Percentiles rank a stretch among this genome's conserved stretches.
Evolutionary conservation across 108 stramenopile species (phyloP).

Genomic region (Asterionellopsis glacialis): DNA sequence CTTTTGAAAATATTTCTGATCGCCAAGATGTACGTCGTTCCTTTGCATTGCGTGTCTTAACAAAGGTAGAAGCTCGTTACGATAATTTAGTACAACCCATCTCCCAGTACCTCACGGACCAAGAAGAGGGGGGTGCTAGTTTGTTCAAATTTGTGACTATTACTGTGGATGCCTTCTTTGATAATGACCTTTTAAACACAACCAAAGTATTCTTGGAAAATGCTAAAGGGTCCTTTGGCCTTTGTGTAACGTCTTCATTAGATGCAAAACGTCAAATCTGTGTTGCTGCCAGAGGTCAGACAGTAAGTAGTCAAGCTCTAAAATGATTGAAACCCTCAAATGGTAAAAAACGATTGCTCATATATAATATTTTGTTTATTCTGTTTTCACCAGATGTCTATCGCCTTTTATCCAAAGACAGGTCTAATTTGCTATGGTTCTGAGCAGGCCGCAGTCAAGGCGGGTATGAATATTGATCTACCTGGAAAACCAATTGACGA

Average conservation of each 20-base stretch:
- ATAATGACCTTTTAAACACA: slow-evolving; percentile 69
- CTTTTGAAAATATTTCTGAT: background rate
- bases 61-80: background rate
- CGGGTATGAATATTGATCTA: slow-evolving; percentile 20
- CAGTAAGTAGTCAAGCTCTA: slow-evolving; percentile 1
- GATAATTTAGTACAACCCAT: background rate
- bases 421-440: slow-evolving; percentile 75
- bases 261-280: slow-evolving; percentile 74
- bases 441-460: slow-evolving; percentile 82
- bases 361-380: too few species aligned
- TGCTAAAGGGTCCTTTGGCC: slow-evolving; percentile 79
- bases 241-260: slow-evolving; percentile 53
- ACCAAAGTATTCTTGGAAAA: slow-evolving; percentile 56
- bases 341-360: too few species aligned
- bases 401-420: slow-evolving; percentile 76
- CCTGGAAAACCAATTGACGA: background rate
- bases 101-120: background rate
- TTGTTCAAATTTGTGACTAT: slow-evolving; percentile 15
- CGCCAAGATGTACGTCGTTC: background rate
- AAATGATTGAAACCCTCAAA: too few species aligned
- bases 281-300: slow-evolving; percentile 79
- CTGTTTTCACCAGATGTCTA: slow-evolving; percentile 30
- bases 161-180: slow-evolving; percentile 71
- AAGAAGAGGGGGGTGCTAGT: slow-evolving; percentile 5
- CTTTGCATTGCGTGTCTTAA: background rate